A percentile compares a stretch with the other conserved stretches of the same genome.
These are phyloP conservation scores for Crucihimalaya himalaica DNA, from an alignment of 345 rosid genomes.

Conservation along the genomic window DNA sequence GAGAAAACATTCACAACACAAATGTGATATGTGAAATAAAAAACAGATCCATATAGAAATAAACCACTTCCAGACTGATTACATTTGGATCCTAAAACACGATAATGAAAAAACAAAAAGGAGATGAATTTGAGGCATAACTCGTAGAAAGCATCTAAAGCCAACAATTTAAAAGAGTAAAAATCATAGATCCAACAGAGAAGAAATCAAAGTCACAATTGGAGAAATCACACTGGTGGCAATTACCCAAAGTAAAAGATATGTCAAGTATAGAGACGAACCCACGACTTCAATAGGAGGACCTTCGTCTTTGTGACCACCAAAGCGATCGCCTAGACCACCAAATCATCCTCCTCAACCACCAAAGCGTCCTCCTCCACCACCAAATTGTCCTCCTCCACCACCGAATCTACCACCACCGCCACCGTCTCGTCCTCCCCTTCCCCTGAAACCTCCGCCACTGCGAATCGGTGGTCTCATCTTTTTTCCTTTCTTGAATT, in stretches of 20 bases:
- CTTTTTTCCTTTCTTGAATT: no score
- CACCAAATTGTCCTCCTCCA: no score
- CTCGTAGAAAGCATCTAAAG: background rate
- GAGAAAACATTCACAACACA: conserved; percentile 11
- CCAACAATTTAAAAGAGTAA: background rate
- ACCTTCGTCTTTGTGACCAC: no score
- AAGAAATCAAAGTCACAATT: background rate
- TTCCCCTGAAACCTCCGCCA: no score
- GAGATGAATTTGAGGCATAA: background rate
- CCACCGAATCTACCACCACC: no score
- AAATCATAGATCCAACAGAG: background rate
- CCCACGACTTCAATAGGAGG: no score
- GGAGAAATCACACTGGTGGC: conserved; percentile 7
- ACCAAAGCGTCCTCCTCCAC: no score
- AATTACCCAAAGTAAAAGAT: conserved; percentile 7
- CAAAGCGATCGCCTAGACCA: no score
- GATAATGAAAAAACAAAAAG: background rate
- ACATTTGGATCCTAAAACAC: background rate
- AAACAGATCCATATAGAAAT: background rate
- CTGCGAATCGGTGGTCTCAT: no score
- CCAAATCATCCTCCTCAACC: no score
- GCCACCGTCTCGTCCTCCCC: no score
- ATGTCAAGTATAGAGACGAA: no score
- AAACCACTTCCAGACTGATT: background rate
- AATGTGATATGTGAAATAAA: conserved; percentile 7